Evolutionary conservation across 2,329 filamentous ascomycete species (phyloP).

Genomic region (Colletotrichum paranaense): DNA sequence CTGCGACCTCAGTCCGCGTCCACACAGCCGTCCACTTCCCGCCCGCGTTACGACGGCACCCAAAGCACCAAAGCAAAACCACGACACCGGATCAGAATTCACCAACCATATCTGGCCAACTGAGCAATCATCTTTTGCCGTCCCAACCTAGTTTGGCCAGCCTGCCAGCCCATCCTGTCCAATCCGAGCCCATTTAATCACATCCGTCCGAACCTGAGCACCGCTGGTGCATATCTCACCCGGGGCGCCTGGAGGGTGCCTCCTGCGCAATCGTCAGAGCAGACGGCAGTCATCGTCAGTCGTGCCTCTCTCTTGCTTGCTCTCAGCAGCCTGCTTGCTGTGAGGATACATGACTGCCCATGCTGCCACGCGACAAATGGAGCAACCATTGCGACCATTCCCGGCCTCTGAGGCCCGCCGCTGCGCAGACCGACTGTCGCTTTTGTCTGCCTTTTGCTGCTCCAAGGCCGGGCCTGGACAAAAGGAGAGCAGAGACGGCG

Average conservation of each 20-base stretch:
- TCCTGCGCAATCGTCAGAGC: background rate
- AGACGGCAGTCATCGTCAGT: background rate
- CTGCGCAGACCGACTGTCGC: constrained; percentile 20
- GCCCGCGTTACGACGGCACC: constrained; percentile 11
- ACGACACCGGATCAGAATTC: constrained; percentile 18
- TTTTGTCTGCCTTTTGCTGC: constrained; percentile 1
- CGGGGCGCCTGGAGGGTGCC: background rate
- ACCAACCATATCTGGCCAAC: background rate
- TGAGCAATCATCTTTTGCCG: background rate
- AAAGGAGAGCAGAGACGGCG: constrained; percentile 17
- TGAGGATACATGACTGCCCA: constrained; percentile 12
- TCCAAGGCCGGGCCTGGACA: constrained; percentile 22
- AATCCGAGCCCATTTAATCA: background rate
- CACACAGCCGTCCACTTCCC: constrained; percentile 17
- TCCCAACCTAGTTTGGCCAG: background rate
- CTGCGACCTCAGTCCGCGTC: constrained; percentile 5
- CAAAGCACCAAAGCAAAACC: constrained; percentile 21
- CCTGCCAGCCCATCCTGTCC: background rate
- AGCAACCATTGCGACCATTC: constrained; percentile 33
- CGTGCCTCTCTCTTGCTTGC: background rate
- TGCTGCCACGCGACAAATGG: constrained; percentile 33
- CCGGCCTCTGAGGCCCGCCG: constrained; percentile 1
- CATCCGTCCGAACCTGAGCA: background rate
- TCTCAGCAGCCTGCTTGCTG: background rate
- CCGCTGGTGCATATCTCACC: background rate